Conservation (phyloP, 305 asterid genomes). For the Nicotiana rustica region DNA sequence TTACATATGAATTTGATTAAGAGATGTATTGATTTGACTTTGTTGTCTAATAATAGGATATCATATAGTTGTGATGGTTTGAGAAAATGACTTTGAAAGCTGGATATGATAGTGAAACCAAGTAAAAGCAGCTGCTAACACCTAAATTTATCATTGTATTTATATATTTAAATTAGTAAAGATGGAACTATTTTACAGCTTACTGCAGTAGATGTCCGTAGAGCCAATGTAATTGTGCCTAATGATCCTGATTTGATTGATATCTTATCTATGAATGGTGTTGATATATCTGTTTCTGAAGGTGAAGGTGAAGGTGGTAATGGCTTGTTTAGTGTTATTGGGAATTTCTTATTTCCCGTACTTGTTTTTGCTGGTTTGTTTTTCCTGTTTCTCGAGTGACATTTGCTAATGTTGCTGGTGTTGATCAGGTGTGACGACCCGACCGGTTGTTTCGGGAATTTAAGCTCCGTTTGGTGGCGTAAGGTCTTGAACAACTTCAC, state of each 20-base stretch:
- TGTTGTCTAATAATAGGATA: background rate
- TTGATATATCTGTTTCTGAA: conserved; percentile 88
- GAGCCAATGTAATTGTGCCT: conserved; percentile 83
- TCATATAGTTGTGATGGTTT: conserved; percentile 30
- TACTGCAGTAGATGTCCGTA: conserved; percentile 89
- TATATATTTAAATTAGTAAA: background rate
- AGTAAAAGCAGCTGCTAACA: conserved; percentile 1
- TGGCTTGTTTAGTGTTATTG: conserved; percentile 61
- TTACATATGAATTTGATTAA: background rate
- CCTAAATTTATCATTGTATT: background rate
- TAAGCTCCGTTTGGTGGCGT: no score
- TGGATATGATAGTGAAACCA: conserved; percentile 46
- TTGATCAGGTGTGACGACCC: conserved; percentile 29
- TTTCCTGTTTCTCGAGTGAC: conserved; percentile 54
- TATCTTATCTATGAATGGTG: conserved; percentile 92
- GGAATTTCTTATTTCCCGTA: conserved; percentile 53
- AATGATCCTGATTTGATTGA: conserved; percentile 93
- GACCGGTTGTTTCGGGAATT: no score
- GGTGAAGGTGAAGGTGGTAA: conserved; percentile 70
- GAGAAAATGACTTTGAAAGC: conserved; percentile 46
- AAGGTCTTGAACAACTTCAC: no score
- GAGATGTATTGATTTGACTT: conserved; percentile 33
- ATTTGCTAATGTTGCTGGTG: conserved; percentile 63
- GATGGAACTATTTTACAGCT: conserved; percentile 88
- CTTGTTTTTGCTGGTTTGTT: conserved; percentile 58